These are phyloP conservation scores for Pythium volutum DNA, from an alignment of 352 stramenopile genomes.

Conservation along the genomic window DNA sequence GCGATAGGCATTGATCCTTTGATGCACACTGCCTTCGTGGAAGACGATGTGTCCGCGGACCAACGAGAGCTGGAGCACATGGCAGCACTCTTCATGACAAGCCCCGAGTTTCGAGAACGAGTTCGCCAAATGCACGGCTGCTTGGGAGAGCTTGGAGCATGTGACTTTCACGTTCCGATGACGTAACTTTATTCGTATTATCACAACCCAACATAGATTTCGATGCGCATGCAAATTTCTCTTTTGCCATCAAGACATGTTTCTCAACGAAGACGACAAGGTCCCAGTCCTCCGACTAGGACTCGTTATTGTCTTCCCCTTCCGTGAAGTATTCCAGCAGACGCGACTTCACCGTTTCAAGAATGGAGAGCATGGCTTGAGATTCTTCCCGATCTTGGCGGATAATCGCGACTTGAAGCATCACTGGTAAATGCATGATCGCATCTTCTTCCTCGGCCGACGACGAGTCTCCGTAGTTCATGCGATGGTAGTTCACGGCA, in stretches of 20 bases:
- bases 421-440: constrained; percentile 88
- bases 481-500: constrained; percentile 77
- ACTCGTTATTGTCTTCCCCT: constrained; percentile 42
- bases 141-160: constrained; percentile 10
- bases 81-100: constrained; percentile 19
- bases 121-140: constrained; percentile 12
- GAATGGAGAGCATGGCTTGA: constrained; percentile 68
- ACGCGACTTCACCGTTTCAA: constrained; percentile 69
- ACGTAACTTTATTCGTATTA: not conserved
- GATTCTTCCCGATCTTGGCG: constrained; percentile 69
- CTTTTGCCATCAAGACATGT: not conserved
- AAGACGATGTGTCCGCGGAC: not conserved
- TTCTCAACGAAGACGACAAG: not conserved
- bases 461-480: constrained; percentile 79
- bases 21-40: not conserved
- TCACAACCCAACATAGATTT: not conserved
- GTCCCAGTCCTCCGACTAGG: constrained; percentile 10
- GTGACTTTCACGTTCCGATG: not conserved
- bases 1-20: constrained; percentile 14
- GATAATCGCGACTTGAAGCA: constrained; percentile 78
- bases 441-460: constrained; percentile 84
- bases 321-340: constrained; percentile 54
- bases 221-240: not conserved
- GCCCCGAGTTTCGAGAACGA: constrained; percentile 13
- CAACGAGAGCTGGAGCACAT: constrained; percentile 19